Evolutionary conservation across 495 filamentous ascomycete genomes (phyloP).

Genomic region (Xylaria bambusicola): DNA sequence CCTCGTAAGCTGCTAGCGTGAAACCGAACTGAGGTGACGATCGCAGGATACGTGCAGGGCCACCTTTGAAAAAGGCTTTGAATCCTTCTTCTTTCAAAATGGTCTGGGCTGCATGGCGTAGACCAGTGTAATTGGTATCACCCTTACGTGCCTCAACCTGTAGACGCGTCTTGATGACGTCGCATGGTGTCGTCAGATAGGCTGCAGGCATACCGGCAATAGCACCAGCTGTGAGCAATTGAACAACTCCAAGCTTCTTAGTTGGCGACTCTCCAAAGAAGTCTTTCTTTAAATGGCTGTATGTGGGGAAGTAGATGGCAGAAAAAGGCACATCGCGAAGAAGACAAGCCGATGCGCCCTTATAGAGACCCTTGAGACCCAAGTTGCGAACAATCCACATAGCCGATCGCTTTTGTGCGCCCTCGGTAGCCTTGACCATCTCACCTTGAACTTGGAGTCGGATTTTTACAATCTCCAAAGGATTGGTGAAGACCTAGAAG

Average conservation of each 20-base stretch:
- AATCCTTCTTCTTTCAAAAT: slow-evolving; percentile 91
- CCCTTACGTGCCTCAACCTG: slow-evolving; percentile 97
- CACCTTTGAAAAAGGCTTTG: slow-evolving; percentile 97
- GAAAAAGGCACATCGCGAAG: slow-evolving; percentile 97
- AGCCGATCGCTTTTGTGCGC: slow-evolving; percentile 78
- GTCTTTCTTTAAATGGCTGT: slow-evolving; percentile 90
- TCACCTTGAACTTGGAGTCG: slow-evolving; percentile 97
- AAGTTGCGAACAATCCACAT: slow-evolving; percentile 97
- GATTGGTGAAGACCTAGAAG: slow-evolving; percentile 87
- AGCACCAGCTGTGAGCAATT: slow-evolving; percentile 91
- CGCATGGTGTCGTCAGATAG: slow-evolving; percentile 95
- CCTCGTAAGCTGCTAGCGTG: slow-evolving; percentile 91
- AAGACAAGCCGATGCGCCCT: slow-evolving; percentile 93
- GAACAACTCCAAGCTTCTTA: slow-evolving; percentile 87
- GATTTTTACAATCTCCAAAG: slow-evolving; percentile 98
- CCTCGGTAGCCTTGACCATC: slow-evolving; percentile 84
- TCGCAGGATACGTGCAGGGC: slow-evolving; percentile 88
- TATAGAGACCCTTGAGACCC: slow-evolving; percentile 94
- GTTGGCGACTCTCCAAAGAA: slow-evolving; percentile 87
- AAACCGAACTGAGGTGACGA: slow-evolving; percentile 98
- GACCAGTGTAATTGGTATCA: slow-evolving; percentile 78
- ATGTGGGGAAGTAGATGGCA: slow-evolving; percentile 97
- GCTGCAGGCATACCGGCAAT: slow-evolving; percentile 99
- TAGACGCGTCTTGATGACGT: slow-evolving; percentile 97
- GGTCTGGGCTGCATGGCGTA: slow-evolving; percentile 83